A percentile compares a stretch with the other conserved stretches of the same genome.
Conservation (phyloP, 345 rosid species). For the Melaleuca alternifolia region DNA sequence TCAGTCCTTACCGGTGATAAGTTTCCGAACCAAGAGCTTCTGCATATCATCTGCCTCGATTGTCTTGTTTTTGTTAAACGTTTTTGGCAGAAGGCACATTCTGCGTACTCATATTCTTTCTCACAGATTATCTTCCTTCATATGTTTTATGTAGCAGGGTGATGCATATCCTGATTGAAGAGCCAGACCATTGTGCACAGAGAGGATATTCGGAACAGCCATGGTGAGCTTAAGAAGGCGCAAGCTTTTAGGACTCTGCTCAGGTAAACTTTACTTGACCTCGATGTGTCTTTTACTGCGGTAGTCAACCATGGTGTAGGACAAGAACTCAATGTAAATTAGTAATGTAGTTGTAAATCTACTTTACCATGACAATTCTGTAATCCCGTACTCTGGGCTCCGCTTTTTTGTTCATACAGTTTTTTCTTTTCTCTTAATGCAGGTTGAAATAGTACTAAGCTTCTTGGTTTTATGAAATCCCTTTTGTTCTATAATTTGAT, state of each 20-base stretch:
- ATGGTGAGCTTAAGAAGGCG: constrained; percentile 98
- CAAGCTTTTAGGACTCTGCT: constrained; percentile 75
- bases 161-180: constrained; percentile 10
- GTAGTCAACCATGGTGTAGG: not conserved
- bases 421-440: not conserved
- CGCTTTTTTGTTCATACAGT: not conserved
- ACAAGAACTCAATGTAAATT: not conserved
- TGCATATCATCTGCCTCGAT: not conserved
- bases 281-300: not conserved
- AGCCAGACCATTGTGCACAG: constrained; percentile 2
- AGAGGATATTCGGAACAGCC: constrained; percentile 6
- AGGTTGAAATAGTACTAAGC: not conserved
- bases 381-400: not conserved
- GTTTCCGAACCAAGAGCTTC: not conserved
- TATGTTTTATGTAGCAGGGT: constrained; percentile 6
- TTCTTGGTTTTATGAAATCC: not conserved
- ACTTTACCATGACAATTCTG: not conserved
- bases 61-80: not conserved
- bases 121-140: not conserved
- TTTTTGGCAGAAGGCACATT: not conserved
- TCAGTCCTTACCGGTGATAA: not conserved
- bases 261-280: constrained; percentile 39
- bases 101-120: not conserved
- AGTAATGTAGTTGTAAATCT: not conserved
- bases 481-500: not conserved